Conservation (phyloP, 2,329 filamentous ascomycete genomes). For the Aspergillus proliferans region DNA sequence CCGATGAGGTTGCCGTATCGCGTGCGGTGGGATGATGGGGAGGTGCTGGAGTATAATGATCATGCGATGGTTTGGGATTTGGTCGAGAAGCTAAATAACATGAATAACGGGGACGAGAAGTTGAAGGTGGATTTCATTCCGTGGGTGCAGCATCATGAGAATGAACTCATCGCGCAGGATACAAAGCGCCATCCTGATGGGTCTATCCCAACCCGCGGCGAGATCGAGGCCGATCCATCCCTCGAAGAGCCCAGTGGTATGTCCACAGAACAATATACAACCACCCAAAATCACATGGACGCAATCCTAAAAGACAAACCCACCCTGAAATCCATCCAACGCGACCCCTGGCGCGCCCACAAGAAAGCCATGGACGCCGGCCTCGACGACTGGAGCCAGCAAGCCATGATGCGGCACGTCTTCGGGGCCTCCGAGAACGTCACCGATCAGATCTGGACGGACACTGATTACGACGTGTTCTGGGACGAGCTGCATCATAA, state of each 20-base stretch:
- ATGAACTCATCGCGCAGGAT: conserved; percentile 20
- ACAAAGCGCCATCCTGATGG: conserved; percentile 18
- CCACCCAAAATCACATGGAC: conserved; percentile 11
- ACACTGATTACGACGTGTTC: conserved; percentile 28
- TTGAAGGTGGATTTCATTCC: conserved; percentile 23
- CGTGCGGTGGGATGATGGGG: conserved; percentile 16
- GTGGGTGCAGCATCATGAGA: conserved; percentile 20
- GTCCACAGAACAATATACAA: conserved; percentile 6
- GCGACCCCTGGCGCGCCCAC: conserved; percentile 17
- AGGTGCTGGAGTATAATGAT: conserved; percentile 16
- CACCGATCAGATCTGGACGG: conserved; percentile 30
- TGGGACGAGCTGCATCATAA: conserved; percentile 31
- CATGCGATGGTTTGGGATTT: conserved; percentile 21
- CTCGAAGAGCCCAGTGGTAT: conserved; percentile 12
- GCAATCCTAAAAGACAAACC: conserved; percentile 11
- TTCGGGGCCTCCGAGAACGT: conserved; percentile 32
- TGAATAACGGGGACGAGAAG: conserved; percentile 16
- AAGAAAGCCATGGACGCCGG: conserved; percentile 17
- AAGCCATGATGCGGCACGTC: conserved; percentile 25
- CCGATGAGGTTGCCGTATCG: conserved; percentile 21
- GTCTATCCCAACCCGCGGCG: conserved; percentile 17
- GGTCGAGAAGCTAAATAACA: conserved; percentile 15
- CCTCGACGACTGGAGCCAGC: conserved; percentile 21
- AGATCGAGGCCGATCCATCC: conserved; percentile 13
- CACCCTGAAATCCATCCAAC: conserved; percentile 16